Evolutionary conservation across 345 rosid species (phyloP), one percentile per base, ranked within the genome.

Genomic region (Heritiera littoralis): DNA sequence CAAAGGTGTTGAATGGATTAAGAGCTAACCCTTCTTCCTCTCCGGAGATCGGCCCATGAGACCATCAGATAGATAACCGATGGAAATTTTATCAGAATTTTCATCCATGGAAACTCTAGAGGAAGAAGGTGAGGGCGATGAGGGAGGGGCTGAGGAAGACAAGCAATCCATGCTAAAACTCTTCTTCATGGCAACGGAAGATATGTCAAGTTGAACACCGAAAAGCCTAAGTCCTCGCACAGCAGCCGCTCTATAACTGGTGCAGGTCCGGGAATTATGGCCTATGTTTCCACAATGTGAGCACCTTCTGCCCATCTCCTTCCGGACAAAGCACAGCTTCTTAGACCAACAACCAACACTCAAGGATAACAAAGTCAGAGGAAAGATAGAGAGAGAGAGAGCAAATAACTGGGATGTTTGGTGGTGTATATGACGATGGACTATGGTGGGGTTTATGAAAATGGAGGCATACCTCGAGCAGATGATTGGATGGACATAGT

Each of bases 201-300:
- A 77, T 0, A 79, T 20, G 56, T 83, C 88, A 67, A 90, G 89
- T 52, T 83, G 90, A 43, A 91, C 90, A 0, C 95, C 95, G 28
- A 91, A 89, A 63, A 91, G 89, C 84, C 84, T 84, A 17, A 86
- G 76, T 17, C 89, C 89, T 49, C 80, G 77, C 67, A n/a, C 76
- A 58, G 9, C 9, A 72, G 75, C 12, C 1, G 82, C 77, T 77
- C 80, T 79, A 83, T 41, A 72, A 63, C 55, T 40, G 28, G 78
- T 76, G 81, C 94, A 89, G 56, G 92, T 89, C 80, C 92, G 85
- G 15, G 92, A 87, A 85, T 91, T 91, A 66, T 91, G 94, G 48
- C 94, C 94, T 9, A 73, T 80, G 86, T 85, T 89, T 61, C 92
- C 89, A 66, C 92, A 91, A 72, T 87, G 91, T 65, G 94, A 91